Conservation (phyloP, 495 filamentous ascomycete species). For the Penicillium taxi region DNA sequence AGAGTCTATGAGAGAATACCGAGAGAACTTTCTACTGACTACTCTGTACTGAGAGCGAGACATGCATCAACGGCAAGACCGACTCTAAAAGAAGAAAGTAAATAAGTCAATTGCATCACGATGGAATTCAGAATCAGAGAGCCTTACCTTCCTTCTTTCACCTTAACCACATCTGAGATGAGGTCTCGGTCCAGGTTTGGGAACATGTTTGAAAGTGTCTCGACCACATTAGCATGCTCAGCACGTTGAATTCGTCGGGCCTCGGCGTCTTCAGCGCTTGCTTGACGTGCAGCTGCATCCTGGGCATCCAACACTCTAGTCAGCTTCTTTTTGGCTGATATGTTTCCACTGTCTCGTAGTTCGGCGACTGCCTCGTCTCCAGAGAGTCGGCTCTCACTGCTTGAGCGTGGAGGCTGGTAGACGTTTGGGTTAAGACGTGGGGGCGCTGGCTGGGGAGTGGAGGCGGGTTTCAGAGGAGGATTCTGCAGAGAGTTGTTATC, state of each 20-base stretch:
- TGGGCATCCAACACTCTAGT: constrained; percentile 48
- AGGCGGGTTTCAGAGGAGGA: constrained; percentile 37
- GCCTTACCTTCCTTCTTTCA: constrained; percentile 83
- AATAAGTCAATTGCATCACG: background rate
- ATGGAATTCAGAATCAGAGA: background rate
- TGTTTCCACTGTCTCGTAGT: constrained; percentile 7
- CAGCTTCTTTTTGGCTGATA: constrained; percentile 21
- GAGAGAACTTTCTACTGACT: constrained; percentile 18
- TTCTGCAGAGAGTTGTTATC: constrained; percentile 29
- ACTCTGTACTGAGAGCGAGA: constrained; percentile 60
- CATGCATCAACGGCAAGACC: constrained; percentile 88
- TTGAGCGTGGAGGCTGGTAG: constrained; percentile 43
- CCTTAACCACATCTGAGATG: constrained; percentile 86
- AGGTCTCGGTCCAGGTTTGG: constrained; percentile 83
- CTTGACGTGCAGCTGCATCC: constrained; percentile 89
- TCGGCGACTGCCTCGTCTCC: constrained; percentile 32
- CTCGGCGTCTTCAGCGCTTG: constrained; percentile 85
- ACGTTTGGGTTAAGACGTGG: constrained; percentile 53
- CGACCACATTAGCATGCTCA: constrained; percentile 86
- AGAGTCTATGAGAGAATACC: background rate
- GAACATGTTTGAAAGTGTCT: constrained; percentile 88
- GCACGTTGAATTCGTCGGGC: constrained; percentile 73
- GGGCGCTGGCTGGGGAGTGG: constrained; percentile 50
- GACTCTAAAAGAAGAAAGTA: constrained; percentile 47
- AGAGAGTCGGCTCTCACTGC: constrained; percentile 37